phyloP scores from a whole-genome alignment of 1,139 yeast species.

The Candida dubliniensis region DNA sequence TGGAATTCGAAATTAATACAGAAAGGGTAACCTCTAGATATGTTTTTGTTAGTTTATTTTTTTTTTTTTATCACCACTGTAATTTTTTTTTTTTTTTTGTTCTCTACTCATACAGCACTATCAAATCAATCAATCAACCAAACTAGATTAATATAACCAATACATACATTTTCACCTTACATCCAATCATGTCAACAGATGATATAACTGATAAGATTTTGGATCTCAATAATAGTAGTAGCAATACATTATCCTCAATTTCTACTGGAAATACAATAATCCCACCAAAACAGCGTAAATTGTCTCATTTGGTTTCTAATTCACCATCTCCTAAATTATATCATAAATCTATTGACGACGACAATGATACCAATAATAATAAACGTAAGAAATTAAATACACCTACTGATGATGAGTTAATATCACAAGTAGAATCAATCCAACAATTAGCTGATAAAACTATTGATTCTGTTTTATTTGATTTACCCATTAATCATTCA shows the following conservation, averaged over 20 bases:
- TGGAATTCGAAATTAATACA: background rate
- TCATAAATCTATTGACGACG: conserved; percentile 2
- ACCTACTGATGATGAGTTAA: background rate
- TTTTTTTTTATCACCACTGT: background rate
- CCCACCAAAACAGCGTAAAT: background rate
- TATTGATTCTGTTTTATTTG: conserved; percentile 23
- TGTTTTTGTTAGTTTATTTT: background rate
- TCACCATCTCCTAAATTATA: conserved; percentile 3
- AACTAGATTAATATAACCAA: background rate
- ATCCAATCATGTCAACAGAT: background rate
- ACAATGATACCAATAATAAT: background rate
- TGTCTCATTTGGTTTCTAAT: conserved; percentile 5
- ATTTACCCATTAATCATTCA: conserved; percentile 20
- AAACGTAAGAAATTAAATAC: conserved; percentile 9
- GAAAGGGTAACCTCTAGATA: no score
- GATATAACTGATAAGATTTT: background rate
- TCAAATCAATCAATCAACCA: background rate
- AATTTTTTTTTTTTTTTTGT: conserved; percentile 1
- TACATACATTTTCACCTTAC: background rate
- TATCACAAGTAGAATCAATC: background rate
- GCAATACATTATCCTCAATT: conserved; percentile 3
- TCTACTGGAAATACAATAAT: conserved; percentile 1
- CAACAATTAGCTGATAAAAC: conserved; percentile 4
- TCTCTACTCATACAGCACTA: no score
- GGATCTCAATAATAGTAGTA: conserved; percentile 3